A percentile compares a stretch with the other conserved stretches of the same genome.
Conservation (phyloP, 148 eudicot species). For the Chenopodium album region DNA sequence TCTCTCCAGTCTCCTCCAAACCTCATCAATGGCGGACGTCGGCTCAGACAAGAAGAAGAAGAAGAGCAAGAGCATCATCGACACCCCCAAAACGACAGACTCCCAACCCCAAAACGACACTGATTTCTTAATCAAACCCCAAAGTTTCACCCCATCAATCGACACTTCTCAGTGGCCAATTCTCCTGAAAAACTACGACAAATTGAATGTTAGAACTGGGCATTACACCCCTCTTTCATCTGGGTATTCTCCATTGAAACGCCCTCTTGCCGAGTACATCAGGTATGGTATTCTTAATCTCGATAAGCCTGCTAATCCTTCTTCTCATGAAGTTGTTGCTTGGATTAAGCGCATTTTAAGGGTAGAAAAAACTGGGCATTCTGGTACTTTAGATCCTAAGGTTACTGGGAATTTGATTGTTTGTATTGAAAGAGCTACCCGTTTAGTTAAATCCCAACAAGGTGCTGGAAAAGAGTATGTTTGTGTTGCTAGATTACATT, state of each 20-base stretch:
- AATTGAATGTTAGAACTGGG: constrained; percentile 75
- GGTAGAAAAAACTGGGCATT: constrained; percentile 88
- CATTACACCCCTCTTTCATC: constrained; percentile 88
- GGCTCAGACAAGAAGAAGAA: constrained; percentile 61
- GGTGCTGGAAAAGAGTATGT: constrained; percentile 98
- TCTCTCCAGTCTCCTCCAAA: neutral
- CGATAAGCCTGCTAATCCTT: constrained; percentile 91
- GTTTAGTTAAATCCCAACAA: constrained; percentile 88
- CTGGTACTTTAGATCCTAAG: constrained; percentile 88
- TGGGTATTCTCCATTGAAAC: constrained; percentile 74
- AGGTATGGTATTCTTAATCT: constrained; percentile 77
- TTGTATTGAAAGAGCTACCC: constrained; percentile 82
- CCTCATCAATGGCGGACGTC: constrained; percentile 51
- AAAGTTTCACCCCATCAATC: constrained; percentile 54
- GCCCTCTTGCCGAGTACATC: constrained; percentile 69
- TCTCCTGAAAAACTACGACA: constrained; percentile 80
- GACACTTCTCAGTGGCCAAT: constrained; percentile 90
- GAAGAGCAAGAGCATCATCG: constrained; percentile 36
- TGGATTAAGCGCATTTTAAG: constrained; percentile 89
- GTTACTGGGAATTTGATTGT: constrained; percentile 92
- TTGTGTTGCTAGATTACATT: constrained; percentile 80
- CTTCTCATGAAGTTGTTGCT: constrained; percentile 90
- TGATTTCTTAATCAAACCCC: constrained; percentile 73
- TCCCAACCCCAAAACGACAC: neutral
- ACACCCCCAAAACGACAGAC: neutral